Evolutionary conservation across 2,329 filamentous ascomycete genomes (phyloP).

Genomic region (Aspergillus brunneoviolaceus): DNA sequence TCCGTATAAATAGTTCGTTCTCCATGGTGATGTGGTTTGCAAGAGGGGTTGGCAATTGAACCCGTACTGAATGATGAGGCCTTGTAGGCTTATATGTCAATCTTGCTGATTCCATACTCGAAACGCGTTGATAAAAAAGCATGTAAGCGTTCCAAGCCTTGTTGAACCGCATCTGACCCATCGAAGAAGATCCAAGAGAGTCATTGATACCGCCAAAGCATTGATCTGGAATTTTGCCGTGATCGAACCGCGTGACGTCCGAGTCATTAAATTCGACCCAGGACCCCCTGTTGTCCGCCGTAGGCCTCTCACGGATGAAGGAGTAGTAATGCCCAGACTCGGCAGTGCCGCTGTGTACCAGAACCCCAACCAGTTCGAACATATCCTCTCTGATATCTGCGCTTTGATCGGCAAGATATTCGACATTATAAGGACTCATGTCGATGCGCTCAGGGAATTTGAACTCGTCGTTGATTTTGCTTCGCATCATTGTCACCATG

Average conservation of each 20-base stretch:
- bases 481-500: conserved; percentile 67
- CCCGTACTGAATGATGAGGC: conserved; percentile 52
- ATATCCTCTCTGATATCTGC: conserved; percentile 63
- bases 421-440: conserved; percentile 87
- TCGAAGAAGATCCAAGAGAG: conserved; percentile 49
- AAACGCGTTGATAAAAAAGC: conserved; percentile 89
- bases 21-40: conserved; percentile 63
- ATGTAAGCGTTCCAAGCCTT: conserved; percentile 90
- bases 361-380: conserved; percentile 91
- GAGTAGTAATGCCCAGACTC: conserved; percentile 98
- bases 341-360: conserved; percentile 89
- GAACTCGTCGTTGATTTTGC: conserved; percentile 95
- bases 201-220: conserved; percentile 76
- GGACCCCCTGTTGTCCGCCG: conserved; percentile 45
- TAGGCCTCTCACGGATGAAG: conserved; percentile 78
- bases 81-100: conserved; percentile 45
- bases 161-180: conserved; percentile 52
- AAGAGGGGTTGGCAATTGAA: conserved; percentile 47
- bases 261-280: conserved; percentile 98
- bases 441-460: conserved; percentile 81
- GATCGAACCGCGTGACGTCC: conserved; percentile 74
- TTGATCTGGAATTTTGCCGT: conserved; percentile 66
- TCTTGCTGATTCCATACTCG: conserved; percentile 59
- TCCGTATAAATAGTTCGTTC: conserved; percentile 71
- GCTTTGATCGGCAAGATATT: conserved; percentile 68